Base-by-base conservation (phyloP, 805 yeast species). In the Zygosaccharomyces bailii region DNA sequence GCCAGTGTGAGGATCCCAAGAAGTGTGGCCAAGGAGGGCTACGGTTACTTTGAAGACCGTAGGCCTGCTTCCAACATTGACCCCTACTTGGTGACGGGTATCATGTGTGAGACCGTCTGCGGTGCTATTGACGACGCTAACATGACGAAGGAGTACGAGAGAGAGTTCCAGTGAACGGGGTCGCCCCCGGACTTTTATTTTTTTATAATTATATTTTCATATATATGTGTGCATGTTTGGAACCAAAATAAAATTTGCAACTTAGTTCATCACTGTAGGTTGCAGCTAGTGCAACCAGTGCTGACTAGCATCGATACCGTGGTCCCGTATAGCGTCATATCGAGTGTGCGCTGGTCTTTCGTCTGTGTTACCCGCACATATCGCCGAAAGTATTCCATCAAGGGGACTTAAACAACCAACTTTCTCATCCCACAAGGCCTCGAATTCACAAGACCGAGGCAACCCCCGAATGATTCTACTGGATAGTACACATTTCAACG, bases 31-130 rank as follows among this genome's bases (percentile, higher is more conserved):
- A 87, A 87, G 73, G 98, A 90, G 72, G 97, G 97, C 50, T 87
- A 73, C 74, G 99, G 99, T 50, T 93, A 93, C 82, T 91, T 93
- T 64, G 99, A 93, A 80, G 99, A 93, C 75, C 87, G 99, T 79
- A 88, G 99, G 78, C 99, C 99, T 48, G 99, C 99, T 57, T 90
- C 98, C 52, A 93, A 93, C 84, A 93, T 93, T 63, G 99, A 93
- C 73, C 98, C 99, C 58, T 93, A 93, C 77, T 81, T 91, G 71
- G 98, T 93, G 55, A 90, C 97, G 45, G 99, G 98, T 79, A 89
- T 93, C 69, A 87, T 93, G 83, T 85, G 85, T 61, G 99, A 93
- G 79, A 91, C 98, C 58, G 82, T 93, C 56, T 86, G 90, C 69
- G 97, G 97, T 70, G 79, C 91, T 43, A 86, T 90, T 62, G 88